Evolutionary conservation across 129 eudicot genomes (phyloP).

Genomic region (Lactuca saligna): DNA sequence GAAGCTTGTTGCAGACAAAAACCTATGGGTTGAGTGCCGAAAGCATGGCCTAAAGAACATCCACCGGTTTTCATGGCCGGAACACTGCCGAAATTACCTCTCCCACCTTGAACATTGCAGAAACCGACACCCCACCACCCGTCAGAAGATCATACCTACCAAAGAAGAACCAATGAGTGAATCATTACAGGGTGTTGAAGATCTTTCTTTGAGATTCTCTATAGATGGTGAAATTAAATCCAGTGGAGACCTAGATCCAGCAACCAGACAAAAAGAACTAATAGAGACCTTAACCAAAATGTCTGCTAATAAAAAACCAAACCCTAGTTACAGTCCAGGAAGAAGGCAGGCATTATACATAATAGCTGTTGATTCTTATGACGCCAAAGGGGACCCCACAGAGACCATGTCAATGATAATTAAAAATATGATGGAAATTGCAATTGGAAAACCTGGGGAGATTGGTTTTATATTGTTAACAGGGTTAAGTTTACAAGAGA

Average conservation of each 20-base stretch:
- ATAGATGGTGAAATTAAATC: constrained; percentile 58
- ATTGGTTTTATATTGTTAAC: constrained; percentile 66
- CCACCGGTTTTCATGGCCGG: constrained; percentile 87
- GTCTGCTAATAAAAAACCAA: constrained; percentile 41
- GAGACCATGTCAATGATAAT: constrained; percentile 40
- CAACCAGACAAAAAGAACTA: constrained; percentile 53
- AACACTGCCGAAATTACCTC: constrained; percentile 70
- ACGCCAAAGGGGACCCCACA: constrained; percentile 42
- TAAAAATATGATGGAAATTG: constrained; percentile 54
- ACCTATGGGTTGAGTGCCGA: constrained; percentile 77
- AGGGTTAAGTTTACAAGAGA: constrained; percentile 55
- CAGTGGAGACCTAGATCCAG: constrained; percentile 54
- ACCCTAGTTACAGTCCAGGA: constrained; percentile 63
- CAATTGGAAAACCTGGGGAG: constrained; percentile 41
- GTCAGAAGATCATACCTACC: constrained; percentile 44
- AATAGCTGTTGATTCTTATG: constrained; percentile 62
- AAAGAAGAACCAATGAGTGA: constrained; percentile 79
- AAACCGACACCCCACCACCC: constrained; percentile 64
- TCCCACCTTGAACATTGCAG: constrained; percentile 66
- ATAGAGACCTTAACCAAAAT: constrained; percentile 56
- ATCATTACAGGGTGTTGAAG: constrained; percentile 66
- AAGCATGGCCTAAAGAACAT: constrained; percentile 69
- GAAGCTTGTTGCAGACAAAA: constrained; percentile 75
- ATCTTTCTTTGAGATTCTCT: constrained; percentile 72
- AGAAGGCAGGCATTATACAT: constrained; percentile 59